Percentiles rank a stretch among this genome's conserved stretches.
These are phyloP conservation scores for Potentilla sterilis DNA, from an alignment of 306 rosid genomes.

Conservation along the genomic window DNA sequence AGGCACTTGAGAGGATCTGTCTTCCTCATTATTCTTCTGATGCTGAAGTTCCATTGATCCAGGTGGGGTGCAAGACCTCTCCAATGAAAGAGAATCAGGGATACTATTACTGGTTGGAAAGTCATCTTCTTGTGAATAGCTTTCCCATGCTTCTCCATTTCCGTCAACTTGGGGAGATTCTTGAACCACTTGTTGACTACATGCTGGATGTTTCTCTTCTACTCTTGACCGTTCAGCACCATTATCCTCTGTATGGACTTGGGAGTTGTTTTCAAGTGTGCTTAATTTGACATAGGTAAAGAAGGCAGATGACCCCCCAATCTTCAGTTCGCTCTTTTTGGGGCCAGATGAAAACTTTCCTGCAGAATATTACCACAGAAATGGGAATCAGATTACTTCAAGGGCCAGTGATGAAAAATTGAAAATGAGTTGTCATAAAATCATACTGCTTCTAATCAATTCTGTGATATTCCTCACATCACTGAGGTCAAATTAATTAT, in stretches of 20 bases:
- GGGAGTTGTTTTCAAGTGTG: constrained; percentile 41
- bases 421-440: neutral
- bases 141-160: constrained; percentile 62
- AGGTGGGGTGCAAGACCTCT: constrained; percentile 82
- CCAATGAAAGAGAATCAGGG: constrained; percentile 76
- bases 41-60: constrained; percentile 52
- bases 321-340: constrained; percentile 77
- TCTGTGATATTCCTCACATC: neutral
- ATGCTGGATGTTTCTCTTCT: constrained; percentile 43
- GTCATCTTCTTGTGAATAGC: constrained; percentile 60
- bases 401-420: neutral
- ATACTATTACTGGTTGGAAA: constrained; percentile 63
- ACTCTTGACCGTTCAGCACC: constrained; percentile 33
- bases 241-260: constrained; percentile 39
- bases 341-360: constrained; percentile 65
- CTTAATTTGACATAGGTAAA: constrained; percentile 75
- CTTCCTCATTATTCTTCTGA: constrained; percentile 50
- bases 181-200: constrained; percentile 38
- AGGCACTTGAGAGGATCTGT: constrained; percentile 40
- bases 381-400: neutral
- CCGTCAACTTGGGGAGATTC: constrained; percentile 39
- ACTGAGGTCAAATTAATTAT: constrained; percentile 1
- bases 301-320: constrained; percentile 95
- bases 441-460: neutral
- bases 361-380: constrained; percentile 28